These are phyloP conservation scores for Dothiorella sarmentorum DNA, from an alignment of 2,329 filamentous ascomycete genomes.

Conservation along the genomic window DNA sequence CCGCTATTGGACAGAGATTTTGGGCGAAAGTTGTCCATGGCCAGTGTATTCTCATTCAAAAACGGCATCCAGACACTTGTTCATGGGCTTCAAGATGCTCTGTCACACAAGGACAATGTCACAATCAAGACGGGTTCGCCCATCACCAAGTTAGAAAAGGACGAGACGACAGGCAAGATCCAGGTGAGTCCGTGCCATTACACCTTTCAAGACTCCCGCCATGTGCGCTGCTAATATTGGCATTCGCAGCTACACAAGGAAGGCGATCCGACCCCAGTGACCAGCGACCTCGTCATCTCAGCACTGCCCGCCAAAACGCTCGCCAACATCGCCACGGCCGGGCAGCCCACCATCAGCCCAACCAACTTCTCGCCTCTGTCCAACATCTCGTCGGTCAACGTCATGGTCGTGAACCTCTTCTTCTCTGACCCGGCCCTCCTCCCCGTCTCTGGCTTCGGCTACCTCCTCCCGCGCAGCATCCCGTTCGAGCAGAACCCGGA, in stretches of 20 bases:
- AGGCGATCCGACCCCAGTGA: neutral
- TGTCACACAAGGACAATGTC: conserved; percentile 34
- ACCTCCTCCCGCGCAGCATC: conserved; percentile 77
- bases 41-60: conserved; percentile 44
- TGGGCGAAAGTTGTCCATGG: neutral
- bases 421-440: conserved; percentile 65
- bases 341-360: neutral
- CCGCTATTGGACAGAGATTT: conserved; percentile 11
- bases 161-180: conserved; percentile 1
- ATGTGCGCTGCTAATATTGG: neutral
- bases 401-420: conserved; percentile 91
- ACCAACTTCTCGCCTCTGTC: conserved; percentile 38
- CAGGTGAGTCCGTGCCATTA: neutral
- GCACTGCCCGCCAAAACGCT: conserved; percentile 51
- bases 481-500: conserved; percentile 73
- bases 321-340: conserved; percentile 22
- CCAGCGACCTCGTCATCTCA: conserved; percentile 60
- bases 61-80: conserved; percentile 42
- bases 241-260: neutral
- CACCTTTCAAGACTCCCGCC: too few relatives aligned
- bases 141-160: conserved; percentile 45
- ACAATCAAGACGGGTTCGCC: conserved; percentile 38
- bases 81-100: conserved; percentile 31
- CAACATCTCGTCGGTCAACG: conserved; percentile 65
- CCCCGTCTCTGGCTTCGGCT: conserved; percentile 75